A percentile compares a stretch with the other conserved stretches of the same genome.
phyloP scores from a whole-genome alignment of 83 land plant species.

The Picea mariana region DNA sequence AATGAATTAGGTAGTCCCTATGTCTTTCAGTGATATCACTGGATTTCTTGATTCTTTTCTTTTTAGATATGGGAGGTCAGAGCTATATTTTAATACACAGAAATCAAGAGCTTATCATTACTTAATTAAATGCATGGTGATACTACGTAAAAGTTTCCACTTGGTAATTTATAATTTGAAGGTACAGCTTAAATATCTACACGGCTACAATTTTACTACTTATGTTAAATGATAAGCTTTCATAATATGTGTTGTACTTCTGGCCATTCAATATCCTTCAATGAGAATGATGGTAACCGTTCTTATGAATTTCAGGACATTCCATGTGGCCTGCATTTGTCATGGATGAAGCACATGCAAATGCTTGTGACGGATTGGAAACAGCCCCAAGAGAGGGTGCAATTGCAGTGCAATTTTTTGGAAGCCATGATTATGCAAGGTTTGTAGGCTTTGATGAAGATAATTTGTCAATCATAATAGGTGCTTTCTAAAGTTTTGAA shows the following conservation, averaged over 20 bases:
- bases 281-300: not conserved
- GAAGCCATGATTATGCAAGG: constrained; percentile 97
- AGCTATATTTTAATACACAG: not conserved
- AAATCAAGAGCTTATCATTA: not conserved
- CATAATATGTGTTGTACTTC: constrained; percentile 1
- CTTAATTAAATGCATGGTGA: not conserved
- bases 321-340: constrained; percentile 98
- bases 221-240: not conserved
- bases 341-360: constrained; percentile 73
- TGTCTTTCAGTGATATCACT: not conserved
- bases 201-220: not conserved
- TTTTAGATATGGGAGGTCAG: not conserved
- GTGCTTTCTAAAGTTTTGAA: not conserved
- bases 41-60: not conserved
- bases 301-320: constrained; percentile 60
- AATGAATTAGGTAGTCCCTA: no score
- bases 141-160: not conserved
- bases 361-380: constrained; percentile 48
- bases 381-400: constrained; percentile 36
- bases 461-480: not conserved
- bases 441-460: constrained; percentile 11
- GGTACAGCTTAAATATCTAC: not conserved
- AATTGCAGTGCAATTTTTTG: constrained; percentile 90
- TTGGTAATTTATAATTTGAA: not conserved
- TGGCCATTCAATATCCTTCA: not conserved